Percentiles rank a stretch among this genome's conserved stretches.
phyloP scores from a whole-genome alignment of 805 yeast species.

The Alloascoidea hylecoeti region DNA sequence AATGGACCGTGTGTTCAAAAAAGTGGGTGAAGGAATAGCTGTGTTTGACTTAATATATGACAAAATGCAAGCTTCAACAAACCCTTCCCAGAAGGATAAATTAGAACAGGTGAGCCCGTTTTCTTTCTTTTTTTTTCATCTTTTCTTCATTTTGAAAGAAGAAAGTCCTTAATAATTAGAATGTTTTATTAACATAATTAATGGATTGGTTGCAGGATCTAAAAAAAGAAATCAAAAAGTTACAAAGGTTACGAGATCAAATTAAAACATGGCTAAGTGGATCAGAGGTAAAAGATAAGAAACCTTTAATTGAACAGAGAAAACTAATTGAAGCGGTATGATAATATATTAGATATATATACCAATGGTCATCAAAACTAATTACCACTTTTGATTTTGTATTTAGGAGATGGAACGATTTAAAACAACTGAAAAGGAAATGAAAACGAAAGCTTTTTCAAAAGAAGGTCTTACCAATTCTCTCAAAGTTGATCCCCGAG shows the following conservation, averaged over 20 bases:
- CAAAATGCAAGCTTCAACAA: constrained; percentile 69
- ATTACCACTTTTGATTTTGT: not conserved
- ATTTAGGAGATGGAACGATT: constrained; percentile 75
- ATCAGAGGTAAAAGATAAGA: constrained; percentile 83
- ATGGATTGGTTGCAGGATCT: too few species aligned
- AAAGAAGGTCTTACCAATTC: constrained; percentile 78
- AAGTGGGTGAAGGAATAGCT: constrained; percentile 82
- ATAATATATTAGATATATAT: not conserved
- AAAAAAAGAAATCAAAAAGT: constrained; percentile 87
- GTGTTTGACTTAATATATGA: constrained; percentile 79
- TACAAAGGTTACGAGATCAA: constrained; percentile 89
- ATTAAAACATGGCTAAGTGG: constrained; percentile 91
- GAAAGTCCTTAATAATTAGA: too few species aligned
- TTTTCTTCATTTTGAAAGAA: too few species aligned
- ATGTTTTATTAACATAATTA: not conserved
- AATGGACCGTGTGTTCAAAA: constrained; percentile 85
- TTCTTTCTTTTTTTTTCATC: too few species aligned
- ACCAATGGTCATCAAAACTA: too few species aligned
- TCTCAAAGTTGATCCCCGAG: constrained; percentile 60
- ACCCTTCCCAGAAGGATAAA: constrained; percentile 84
- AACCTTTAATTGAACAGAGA: constrained; percentile 64
- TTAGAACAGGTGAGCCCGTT: constrained; percentile 38
- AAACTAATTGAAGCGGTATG: constrained; percentile 32
- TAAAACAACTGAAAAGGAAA: constrained; percentile 83
- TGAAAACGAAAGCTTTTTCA: constrained; percentile 88